Conservation (phyloP, 1,139 yeast species). For the Suhomyces choctaworum region DNA sequence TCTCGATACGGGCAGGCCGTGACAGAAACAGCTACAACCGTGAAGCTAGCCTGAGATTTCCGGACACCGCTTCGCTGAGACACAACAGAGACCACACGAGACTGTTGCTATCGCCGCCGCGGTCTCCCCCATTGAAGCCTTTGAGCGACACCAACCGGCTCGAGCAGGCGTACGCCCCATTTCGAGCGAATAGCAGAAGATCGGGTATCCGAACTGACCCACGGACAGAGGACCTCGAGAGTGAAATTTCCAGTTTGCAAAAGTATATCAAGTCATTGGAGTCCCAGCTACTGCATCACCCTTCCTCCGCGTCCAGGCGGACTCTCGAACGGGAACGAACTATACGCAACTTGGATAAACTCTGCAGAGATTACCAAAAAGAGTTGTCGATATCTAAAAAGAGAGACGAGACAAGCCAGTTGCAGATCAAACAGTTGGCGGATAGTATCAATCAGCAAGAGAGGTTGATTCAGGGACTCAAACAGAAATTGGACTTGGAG, state of each 20-base stretch:
- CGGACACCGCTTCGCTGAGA: constrained; percentile 1
- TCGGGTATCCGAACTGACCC: too few species aligned
- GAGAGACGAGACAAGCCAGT: constrained; percentile 16
- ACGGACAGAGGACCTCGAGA: constrained; percentile 19
- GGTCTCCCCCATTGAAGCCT: constrained; percentile 9
- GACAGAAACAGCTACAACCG: neutral
- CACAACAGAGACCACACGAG: neutral
- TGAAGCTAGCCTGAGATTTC: neutral
- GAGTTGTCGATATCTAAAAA: constrained; percentile 20
- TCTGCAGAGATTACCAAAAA: constrained; percentile 27
- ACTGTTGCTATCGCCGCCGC: constrained; percentile 13
- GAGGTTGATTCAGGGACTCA: constrained; percentile 23
- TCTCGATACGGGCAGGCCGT: constrained; percentile 3
- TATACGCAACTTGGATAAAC: constrained; percentile 11
- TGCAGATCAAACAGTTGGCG: constrained; percentile 21
- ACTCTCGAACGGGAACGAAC: constrained; percentile 9
- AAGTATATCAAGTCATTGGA: constrained; percentile 25
- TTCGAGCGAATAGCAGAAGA: neutral
- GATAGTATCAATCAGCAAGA: constrained; percentile 25
- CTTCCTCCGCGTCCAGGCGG: constrained; percentile 8
- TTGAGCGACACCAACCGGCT: neutral
- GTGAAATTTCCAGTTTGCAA: constrained; percentile 21
- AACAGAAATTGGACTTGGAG: constrained; percentile 20
- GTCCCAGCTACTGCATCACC: constrained; percentile 14
- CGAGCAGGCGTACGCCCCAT: neutral